These are phyloP conservation scores for Leishmania lainsoni DNA, from an alignment of 208 protist genomes.

Conservation along the genomic window DNA sequence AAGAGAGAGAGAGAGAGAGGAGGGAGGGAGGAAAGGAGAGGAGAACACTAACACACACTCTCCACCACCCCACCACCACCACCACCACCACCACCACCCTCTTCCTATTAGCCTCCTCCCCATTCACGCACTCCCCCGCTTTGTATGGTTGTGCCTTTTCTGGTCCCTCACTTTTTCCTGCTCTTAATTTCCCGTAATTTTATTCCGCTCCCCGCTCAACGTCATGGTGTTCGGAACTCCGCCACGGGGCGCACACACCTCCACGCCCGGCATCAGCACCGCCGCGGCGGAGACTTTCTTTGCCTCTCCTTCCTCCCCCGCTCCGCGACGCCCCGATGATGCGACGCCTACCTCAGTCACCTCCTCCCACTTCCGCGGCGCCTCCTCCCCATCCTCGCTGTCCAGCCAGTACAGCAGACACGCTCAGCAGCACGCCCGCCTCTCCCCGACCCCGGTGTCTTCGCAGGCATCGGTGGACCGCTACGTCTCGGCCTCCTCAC, in stretches of 20 bases:
- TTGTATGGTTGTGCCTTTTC: too few species aligned
- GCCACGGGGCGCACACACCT: conserved; percentile 4
- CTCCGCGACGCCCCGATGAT: conserved; percentile 12
- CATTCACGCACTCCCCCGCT: too few species aligned
- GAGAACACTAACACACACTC: neutral
- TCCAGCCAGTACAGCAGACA: neutral
- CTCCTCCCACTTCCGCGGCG: conserved; percentile 6
- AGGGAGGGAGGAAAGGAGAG: neutral
- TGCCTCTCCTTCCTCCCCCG: conserved; percentile 17
- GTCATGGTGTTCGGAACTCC: conserved; percentile 18
- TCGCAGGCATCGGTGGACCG: conserved; percentile 48
- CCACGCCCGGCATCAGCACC: neutral
- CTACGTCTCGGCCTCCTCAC: conserved; percentile 66
- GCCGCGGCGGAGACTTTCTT: conserved; percentile 3
- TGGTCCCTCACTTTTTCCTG: too few species aligned
- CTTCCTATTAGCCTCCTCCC: neutral
- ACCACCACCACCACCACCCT: neutral
- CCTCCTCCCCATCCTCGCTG: neutral
- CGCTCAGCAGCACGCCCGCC: neutral
- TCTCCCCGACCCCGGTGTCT: conserved; percentile 2
- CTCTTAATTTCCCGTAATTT: too few species aligned
- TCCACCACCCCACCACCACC: neutral
- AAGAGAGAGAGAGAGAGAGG: neutral
- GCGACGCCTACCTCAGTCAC: neutral
- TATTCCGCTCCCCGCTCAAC: neutral